These are phyloP conservation scores for Leccinum broughii DNA, from an alignment of 768 basidiomycete species.

Conservation along the genomic window DNA sequence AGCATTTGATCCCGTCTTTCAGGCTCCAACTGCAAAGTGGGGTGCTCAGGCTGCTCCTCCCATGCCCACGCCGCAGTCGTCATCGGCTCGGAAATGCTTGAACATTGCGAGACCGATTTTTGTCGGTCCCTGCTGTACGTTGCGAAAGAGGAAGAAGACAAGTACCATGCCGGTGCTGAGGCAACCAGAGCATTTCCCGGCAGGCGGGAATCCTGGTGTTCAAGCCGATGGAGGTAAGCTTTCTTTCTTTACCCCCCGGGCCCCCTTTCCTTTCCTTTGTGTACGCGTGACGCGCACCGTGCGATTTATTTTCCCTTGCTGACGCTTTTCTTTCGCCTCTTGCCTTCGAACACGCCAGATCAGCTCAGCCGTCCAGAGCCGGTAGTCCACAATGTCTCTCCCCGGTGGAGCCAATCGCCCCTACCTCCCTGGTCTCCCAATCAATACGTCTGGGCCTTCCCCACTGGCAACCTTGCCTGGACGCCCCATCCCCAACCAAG, in stretches of 20 bases:
- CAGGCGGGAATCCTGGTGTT: conserved; percentile 23
- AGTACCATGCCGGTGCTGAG: conserved; percentile 2
- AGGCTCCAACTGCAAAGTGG: too few species aligned
- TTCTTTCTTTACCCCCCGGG: background rate
- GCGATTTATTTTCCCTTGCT: background rate
- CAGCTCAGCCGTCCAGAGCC: conserved; percentile 1
- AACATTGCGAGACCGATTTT: conserved; percentile 14
- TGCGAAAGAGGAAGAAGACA: background rate
- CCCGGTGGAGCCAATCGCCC: conserved; percentile 2
- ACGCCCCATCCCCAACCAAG: conserved; percentile 23
- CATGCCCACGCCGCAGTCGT: background rate
- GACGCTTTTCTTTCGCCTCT: background rate
- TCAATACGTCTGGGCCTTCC: conserved; percentile 26
- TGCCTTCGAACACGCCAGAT: conserved; percentile 7
- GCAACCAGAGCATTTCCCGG: conserved; percentile 17
- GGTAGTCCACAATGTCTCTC: background rate
- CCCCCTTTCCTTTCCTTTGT: background rate
- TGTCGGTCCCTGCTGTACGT: conserved; percentile 9
- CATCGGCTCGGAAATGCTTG: conserved; percentile 4
- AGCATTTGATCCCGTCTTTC: conserved; percentile 24
- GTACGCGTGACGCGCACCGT: background rate
- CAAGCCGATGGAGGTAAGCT: conserved; percentile 19
- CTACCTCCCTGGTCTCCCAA: conserved; percentile 22
- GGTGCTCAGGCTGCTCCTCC: background rate
- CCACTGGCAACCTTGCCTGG: conserved; percentile 29